Evolutionary conservation across 1,284 basidiomycete genomes (phyloP), one percentile per base, ranked within the genome.

Genomic region (Athelia psychrophila): DNA sequence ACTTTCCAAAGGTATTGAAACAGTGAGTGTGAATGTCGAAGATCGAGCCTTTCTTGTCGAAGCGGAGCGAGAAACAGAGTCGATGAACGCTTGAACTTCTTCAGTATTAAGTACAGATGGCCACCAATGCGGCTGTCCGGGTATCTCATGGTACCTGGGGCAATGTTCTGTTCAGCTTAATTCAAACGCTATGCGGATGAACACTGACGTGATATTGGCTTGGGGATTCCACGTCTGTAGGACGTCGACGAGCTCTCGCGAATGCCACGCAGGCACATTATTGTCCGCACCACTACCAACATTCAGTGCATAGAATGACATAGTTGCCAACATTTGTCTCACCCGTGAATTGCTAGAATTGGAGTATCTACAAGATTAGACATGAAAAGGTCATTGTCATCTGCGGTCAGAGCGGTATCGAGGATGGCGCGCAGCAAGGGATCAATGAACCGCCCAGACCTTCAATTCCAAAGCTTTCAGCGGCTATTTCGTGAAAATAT

Each of bases 361-460:
- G 87, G 85, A 0, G 78, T 83, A 30, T 83, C 76, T 1, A 81
- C 83, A 22, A 91, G 63, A 58, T 95, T 96, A 4, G 86, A 82
- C 9, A 92, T 62, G 69, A 92, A 88, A 8, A 95, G 66, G 60
- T 95, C 92, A 63, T 96, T 93, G 66, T 95, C 89, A 62, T 93
- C 93, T 9, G 87, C 81, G 0, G 86, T 84, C 30, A 94, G 72
- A 0, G 89, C 81, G 0, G 84, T 76, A 51, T 86, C 79, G 2
- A 96, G 76, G 27, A 95, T 77, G 2, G 84, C 81, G 32, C 83
- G 79, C 30, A 93, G 70, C 0, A 74, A 65, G 0, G 93, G 91
- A 63, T 96, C 93, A 18, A 86, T 75, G 64, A 81, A 92, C 63
- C 91, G 91, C 1, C 78, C 75, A n/a, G 81, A 84, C 53, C 83